These are phyloP conservation scores for Plicaturopsis crispa DNA, from an alignment of 768 basidiomycete species.

Conservation along the genomic window DNA sequence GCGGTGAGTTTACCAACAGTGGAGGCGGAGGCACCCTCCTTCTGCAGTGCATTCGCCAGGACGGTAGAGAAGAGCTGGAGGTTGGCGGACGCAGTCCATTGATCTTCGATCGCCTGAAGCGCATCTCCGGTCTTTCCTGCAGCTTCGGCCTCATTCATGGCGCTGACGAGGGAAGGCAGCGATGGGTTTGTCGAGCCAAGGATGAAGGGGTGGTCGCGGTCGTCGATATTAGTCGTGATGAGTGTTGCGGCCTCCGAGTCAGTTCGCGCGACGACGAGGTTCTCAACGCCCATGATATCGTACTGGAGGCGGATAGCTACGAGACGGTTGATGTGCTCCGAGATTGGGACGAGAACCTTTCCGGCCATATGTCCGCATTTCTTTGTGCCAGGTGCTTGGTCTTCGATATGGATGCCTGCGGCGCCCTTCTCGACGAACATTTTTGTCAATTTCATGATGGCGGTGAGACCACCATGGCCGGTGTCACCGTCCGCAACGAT, in stretches of 20 bases:
- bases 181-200: conserved; percentile 80
- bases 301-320: conserved; percentile 96
- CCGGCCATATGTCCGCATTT: conserved; percentile 95
- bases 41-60: conserved; percentile 59
- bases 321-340: conserved; percentile 96
- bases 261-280: conserved; percentile 88
- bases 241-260: conserved; percentile 98
- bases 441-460: conserved; percentile 97
- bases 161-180: conserved; percentile 60
- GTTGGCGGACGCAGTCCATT: conserved; percentile 75
- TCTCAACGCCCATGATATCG: conserved; percentile 97
- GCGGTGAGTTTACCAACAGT: conserved; percentile 55
- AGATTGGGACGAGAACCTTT: conserved; percentile 94
- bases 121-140: conserved; percentile 71
- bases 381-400: conserved; percentile 96
- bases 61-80: conserved; percentile 72
- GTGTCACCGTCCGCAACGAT: conserved; percentile 97
- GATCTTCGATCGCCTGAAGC: conserved; percentile 83
- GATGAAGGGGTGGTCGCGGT: conserved; percentile 96
- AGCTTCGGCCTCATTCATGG: conserved; percentile 83
- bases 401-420: conserved; percentile 96
- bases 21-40: conserved; percentile 42
- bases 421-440: conserved; percentile 99
- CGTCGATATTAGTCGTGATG: conserved; percentile 93
- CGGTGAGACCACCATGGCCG: conserved; percentile 96